Percentiles rank a stretch among this genome's conserved stretches.
Evolutionary conservation across 768 basidiomycete species (phyloP).

Genomic region (Phaeotremella fagi): DNA sequence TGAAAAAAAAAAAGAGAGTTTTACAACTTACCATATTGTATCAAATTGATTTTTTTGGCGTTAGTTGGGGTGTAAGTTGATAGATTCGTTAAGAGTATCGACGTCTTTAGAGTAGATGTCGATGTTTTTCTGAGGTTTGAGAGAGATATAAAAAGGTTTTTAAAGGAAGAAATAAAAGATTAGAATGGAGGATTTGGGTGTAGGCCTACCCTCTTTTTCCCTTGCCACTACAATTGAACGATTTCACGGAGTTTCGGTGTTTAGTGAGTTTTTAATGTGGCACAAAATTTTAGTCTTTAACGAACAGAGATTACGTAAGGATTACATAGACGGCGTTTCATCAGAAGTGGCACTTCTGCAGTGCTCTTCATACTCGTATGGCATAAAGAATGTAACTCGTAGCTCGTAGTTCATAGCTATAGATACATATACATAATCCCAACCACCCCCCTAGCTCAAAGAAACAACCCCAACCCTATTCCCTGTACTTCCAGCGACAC

Average conservation of each 20-base stretch:
- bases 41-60: constrained; percentile 1
- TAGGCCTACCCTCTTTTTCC: too few species aligned
- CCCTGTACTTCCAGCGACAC: constrained; percentile 19
- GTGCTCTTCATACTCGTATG: too few species aligned
- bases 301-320: too few species aligned
- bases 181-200: too few species aligned
- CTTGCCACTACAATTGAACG: too few species aligned
- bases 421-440: too few species aligned
- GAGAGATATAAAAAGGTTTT: not conserved
- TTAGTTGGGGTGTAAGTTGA: not conserved
- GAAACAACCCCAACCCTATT: constrained; percentile 28
- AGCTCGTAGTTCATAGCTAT: too few species aligned
- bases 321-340: not conserved
- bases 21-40: constrained; percentile 27
- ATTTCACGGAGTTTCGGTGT: too few species aligned
- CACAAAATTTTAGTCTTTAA: too few species aligned
- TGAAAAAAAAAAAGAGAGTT: too few species aligned
- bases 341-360: not conserved
- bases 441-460: constrained; percentile 20
- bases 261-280: too few species aligned
- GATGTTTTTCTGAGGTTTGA: constrained; percentile 2
- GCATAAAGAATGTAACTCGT: too few species aligned
- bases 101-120: not conserved
- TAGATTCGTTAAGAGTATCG: not conserved
- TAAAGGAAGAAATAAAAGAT: not conserved